Conservation (phyloP, 129 eudicot species). For the Lactuca sativa region DNA sequence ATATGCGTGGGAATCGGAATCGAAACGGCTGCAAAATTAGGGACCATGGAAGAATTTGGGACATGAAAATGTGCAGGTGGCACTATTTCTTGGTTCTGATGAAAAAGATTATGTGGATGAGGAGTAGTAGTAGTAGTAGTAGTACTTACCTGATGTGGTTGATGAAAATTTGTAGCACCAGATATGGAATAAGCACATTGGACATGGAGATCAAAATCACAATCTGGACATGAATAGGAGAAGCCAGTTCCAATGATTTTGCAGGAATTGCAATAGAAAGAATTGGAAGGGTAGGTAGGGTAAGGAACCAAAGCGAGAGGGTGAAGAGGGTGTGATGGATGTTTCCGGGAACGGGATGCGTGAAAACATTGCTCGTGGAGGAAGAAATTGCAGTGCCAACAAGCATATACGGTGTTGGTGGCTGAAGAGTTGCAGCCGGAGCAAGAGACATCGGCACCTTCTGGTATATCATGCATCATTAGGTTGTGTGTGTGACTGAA, state of each 20-base stretch:
- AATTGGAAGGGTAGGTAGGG: slow-evolving; percentile 43
- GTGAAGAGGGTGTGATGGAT: slow-evolving; percentile 41
- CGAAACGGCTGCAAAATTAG: slow-evolving; percentile 5
- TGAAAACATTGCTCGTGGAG: slow-evolving; percentile 39
- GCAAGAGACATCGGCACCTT: slow-evolving; percentile 50
- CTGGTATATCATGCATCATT: slow-evolving; percentile 45
- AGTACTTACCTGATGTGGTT: not conserved
- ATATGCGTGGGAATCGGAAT: slow-evolving; percentile 7
- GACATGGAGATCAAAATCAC: slow-evolving; percentile 44
- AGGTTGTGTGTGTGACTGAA: slow-evolving; percentile 72
- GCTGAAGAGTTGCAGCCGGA: slow-evolving; percentile 44
- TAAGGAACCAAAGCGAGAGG: slow-evolving; percentile 38
- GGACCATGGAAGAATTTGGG: not conserved
- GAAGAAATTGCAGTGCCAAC: slow-evolving; percentile 35
- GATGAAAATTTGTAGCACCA: slow-evolving; percentile 20
- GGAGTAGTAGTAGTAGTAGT: slow-evolving; percentile 17
- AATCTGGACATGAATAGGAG: slow-evolving; percentile 40
- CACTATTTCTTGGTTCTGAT: slow-evolving; percentile 16
- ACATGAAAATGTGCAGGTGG: not conserved
- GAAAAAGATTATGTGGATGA: slow-evolving; percentile 10
- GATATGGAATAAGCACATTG: slow-evolving; percentile 43
- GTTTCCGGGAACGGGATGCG: slow-evolving; percentile 34
- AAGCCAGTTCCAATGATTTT: slow-evolving; percentile 41
- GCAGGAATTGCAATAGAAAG: slow-evolving; percentile 46
- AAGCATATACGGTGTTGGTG: slow-evolving; percentile 26